Evolutionary conservation across 1,284 basidiomycete genomes (phyloP), one percentile per base, ranked within the genome.

Genomic region (Hortiboletus rubellus): DNA sequence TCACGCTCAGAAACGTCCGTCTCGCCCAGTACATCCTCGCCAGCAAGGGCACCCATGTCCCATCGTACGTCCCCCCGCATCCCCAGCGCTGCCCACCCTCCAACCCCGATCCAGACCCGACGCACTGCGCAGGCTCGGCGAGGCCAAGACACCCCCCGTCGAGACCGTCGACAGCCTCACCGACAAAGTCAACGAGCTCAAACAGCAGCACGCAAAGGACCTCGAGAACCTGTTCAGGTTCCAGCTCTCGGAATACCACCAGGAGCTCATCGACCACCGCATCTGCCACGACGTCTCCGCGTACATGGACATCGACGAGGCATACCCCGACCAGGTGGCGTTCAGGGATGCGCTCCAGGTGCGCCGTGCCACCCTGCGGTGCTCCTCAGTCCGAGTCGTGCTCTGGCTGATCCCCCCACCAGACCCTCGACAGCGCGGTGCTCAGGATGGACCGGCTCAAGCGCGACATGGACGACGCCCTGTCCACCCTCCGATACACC

Each of bases 181-280:
- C 36, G 66, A 73, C 42, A 74, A 72, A 17, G 76, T 84, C 55
- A 63, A 62, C 46, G 66, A 71, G 24, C 65, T 79, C 46, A 72
- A 75, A 52, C 55, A 65, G 31, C 72, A 77, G 46, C 79, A 83
- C 57, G 38, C 70, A 7, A 64, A 69, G 27, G 77, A 83, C 58
- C 70, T 85, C 5, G 69, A 78, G 42, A 65, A 72, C 17, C 66
- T 83, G 22, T 77, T 77, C 56, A 58, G 59, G 22, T 72, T 76
- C 52, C 79, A 82, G 12, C 75, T 73, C 5, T 65, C 74, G 17
- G 76, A 80, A 50, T 80, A 80, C 51, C 62, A 63, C 31, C 70
- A 77, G 31, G 78, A 79, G 30, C 69, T 73, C 30, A 33, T 66
- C 40, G 76, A 80, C 41, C 70, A 69, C 22, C 72, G 71, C 36